Evolutionary conservation across 306 rosid genomes (phyloP).

Genomic region (Vigna unguiculata): DNA sequence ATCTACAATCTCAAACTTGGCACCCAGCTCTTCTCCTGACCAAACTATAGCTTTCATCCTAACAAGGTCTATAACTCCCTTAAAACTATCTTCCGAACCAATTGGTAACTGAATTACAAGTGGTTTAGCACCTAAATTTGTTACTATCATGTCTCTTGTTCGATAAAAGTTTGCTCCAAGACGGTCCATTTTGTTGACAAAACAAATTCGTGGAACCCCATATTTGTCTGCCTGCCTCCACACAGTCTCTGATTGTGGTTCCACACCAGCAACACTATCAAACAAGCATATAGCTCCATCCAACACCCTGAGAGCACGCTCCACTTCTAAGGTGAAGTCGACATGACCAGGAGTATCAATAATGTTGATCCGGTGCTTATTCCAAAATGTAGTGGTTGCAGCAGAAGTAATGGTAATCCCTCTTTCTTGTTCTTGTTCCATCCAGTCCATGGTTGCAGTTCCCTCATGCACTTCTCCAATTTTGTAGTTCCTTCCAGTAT

Average conservation of each 20-base stretch:
- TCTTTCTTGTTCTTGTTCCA: constrained; percentile 99
- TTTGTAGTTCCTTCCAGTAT: constrained; percentile 94
- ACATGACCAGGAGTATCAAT: constrained; percentile 99
- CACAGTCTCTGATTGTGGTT: constrained; percentile 96
- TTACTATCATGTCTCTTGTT: constrained; percentile 95
- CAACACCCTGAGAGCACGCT: constrained; percentile 95
- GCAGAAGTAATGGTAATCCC: constrained; percentile 99
- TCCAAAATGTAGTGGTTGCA: constrained; percentile 96
- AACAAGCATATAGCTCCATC: constrained; percentile 97
- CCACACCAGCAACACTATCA: constrained; percentile 98
- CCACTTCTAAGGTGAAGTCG: constrained; percentile 96
- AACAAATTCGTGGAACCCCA: constrained; percentile 96
- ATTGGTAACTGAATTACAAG: constrained; percentile 90
- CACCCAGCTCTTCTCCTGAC: constrained; percentile 98
- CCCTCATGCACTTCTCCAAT: constrained; percentile 99
- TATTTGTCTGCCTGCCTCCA: constrained; percentile 99
- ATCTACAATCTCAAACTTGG: constrained; percentile 75
- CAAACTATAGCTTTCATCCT: constrained; percentile 92
- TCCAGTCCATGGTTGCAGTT: constrained; percentile 99
- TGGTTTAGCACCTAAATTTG: constrained; percentile 94
- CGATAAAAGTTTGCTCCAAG: constrained; percentile 95
- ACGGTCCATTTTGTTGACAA: constrained; percentile 96
- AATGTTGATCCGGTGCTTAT: constrained; percentile 91
- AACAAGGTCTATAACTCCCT: constrained; percentile 90
- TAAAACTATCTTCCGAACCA: constrained; percentile 85